Evolutionary conservation across 2,329 filamentous ascomycete genomes (phyloP).

Genomic region (Monilinia aucupariae): DNA sequence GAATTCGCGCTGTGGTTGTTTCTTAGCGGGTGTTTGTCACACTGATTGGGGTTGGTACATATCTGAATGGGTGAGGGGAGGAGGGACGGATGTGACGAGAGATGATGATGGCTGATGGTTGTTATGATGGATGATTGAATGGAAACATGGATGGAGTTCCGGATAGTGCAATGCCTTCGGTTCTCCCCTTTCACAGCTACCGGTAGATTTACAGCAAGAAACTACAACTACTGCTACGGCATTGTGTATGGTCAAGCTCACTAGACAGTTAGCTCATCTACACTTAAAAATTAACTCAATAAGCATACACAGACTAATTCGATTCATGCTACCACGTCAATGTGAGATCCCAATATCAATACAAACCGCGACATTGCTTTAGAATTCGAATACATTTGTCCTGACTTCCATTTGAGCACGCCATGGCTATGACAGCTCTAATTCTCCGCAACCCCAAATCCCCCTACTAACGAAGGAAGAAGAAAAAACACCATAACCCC

Average conservation of each 20-base stretch:
- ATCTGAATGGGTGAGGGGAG: not conserved
- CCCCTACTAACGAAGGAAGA: not conserved
- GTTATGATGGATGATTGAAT: constrained; percentile 7
- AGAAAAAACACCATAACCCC: constrained; percentile 10
- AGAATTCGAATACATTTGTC: not conserved
- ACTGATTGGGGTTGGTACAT: not conserved
- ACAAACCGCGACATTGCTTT: not conserved
- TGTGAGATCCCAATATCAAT: not conserved
- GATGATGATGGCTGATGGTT: not conserved
- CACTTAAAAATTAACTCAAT: not conserved
- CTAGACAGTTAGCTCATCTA: not conserved
- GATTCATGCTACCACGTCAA: not conserved
- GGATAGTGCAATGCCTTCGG: not conserved
- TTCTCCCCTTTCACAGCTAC: not conserved
- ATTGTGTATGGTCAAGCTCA: not conserved
- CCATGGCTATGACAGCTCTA: not conserved
- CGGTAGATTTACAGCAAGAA: not conserved
- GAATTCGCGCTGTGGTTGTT: constrained; percentile 8
- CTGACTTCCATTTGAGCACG: not conserved
- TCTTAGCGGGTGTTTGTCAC: not conserved
- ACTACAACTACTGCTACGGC: not conserved
- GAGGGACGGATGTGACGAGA: not conserved
- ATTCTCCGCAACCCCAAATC: not conserved
- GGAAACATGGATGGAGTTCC: not conserved
- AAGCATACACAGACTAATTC: not conserved